A percentile compares a stretch with the other conserved stretches of the same genome.
Evolutionary conservation across 1,284 basidiomycete genomes (phyloP).

Genomic region (Peniophora sp.): DNA sequence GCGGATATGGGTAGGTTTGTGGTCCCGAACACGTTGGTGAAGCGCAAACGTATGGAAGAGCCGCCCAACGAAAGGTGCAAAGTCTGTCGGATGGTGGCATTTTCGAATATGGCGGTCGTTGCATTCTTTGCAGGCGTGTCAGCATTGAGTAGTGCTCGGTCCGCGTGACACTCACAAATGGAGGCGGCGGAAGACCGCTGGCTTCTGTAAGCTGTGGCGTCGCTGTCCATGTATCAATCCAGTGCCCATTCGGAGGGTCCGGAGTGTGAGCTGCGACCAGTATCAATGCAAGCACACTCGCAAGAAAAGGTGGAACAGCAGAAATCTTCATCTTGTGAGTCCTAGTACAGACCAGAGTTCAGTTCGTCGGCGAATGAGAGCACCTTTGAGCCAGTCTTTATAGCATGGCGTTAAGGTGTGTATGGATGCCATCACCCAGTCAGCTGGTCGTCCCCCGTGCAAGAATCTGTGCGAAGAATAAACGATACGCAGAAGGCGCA

Average conservation of each 20-base stretch:
- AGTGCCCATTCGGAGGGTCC: constrained; percentile 19
- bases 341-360: background rate
- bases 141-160: background rate
- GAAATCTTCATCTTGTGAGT: too few species aligned
- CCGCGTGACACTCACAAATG: constrained; percentile 22
- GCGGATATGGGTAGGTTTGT: constrained; percentile 34
- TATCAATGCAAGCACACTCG: background rate
- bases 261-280: background rate
- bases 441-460: too few species aligned
- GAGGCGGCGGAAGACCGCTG: constrained; percentile 32
- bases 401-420: too few species aligned
- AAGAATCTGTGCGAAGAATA: too few species aligned
- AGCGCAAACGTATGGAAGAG: constrained; percentile 32
- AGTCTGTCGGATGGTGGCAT: constrained; percentile 43
- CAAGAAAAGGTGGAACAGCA: background rate
- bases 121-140: constrained; percentile 13
- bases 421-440: too few species aligned
- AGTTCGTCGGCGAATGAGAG: background rate
- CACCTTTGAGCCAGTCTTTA: too few species aligned
- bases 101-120: constrained; percentile 28
- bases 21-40: constrained; percentile 40
- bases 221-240: constrained; percentile 34
- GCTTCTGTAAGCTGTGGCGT: constrained; percentile 42
- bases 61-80: constrained; percentile 32
- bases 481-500: too few species aligned